A percentile compares a stretch with the other conserved stretches of the same genome.
Conservation (phyloP, 305 asterid species). For the Fraxinus paxiana region DNA sequence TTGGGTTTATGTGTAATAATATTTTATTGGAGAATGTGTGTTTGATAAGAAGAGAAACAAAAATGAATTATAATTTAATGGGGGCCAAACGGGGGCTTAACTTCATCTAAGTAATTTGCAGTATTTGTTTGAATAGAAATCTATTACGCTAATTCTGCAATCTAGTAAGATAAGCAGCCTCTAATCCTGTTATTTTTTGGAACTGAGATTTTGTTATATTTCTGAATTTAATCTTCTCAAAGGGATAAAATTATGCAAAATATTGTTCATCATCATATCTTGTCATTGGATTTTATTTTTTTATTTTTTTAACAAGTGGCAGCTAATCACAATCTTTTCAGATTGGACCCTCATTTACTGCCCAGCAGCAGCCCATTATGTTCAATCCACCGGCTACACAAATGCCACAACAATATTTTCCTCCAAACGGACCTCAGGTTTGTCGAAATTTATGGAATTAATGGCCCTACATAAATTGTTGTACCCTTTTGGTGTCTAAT, state of each 20-base stretch:
- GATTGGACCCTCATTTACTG: slow-evolving; percentile 60
- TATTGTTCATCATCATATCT: neutral
- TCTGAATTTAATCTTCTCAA: neutral
- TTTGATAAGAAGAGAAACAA: too few species aligned
- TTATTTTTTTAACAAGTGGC: slow-evolving; percentile 15
- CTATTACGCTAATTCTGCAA: neutral
- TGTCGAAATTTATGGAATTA: slow-evolving; percentile 7
- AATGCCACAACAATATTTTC: slow-evolving; percentile 66
- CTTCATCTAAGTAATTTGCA: neutral
- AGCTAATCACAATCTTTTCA: slow-evolving; percentile 29
- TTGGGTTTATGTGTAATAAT: too few species aligned
- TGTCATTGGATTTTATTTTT: neutral
- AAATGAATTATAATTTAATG: too few species aligned
- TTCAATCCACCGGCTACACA: slow-evolving; percentile 60
- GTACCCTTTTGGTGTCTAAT: slow-evolving; percentile 3
- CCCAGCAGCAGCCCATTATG: slow-evolving; percentile 60
- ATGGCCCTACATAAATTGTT: slow-evolving; percentile 9
- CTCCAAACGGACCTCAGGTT: slow-evolving; percentile 90
- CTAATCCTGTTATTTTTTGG: neutral
- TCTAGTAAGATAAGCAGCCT: neutral
- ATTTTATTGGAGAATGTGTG: too few species aligned
- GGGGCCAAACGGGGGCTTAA: too few species aligned
- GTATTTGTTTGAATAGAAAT: neutral
- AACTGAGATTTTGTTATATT: neutral
- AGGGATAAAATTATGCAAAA: neutral